Evolutionary conservation across 2,329 filamentous ascomycete genomes (phyloP).

Genomic region (Hortaea sp.): DNA sequence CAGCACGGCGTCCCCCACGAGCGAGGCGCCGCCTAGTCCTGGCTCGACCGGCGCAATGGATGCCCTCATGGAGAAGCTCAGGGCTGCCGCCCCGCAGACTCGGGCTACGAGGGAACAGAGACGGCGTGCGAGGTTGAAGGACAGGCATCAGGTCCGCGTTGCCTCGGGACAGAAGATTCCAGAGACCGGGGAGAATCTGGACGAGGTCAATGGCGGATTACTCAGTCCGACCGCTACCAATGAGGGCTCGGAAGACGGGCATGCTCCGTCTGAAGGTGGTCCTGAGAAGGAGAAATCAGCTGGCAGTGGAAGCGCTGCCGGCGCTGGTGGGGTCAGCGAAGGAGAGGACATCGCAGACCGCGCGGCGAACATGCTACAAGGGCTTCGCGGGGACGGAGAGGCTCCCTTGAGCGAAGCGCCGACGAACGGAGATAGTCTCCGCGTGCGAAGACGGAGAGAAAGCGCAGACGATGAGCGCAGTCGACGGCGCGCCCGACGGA

Average conservation of each 20-base stretch:
- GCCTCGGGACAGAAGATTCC: constrained; percentile 85
- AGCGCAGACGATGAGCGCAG: constrained; percentile 71
- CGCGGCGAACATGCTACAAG: constrained; percentile 73
- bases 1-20: constrained; percentile 30
- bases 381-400: constrained; percentile 56
- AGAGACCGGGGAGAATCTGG: constrained; percentile 39
- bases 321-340: constrained; percentile 30
- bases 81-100: constrained; percentile 82
- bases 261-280: not conserved
- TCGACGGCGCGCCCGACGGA: constrained; percentile 49
- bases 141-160: constrained; percentile 78
- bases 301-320: not conserved
- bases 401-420: constrained; percentile 48
- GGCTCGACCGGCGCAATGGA: constrained; percentile 87
- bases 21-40: constrained; percentile 38
- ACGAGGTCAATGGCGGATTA: constrained; percentile 18
- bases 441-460: constrained; percentile 61
- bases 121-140: constrained; percentile 77
- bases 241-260: constrained; percentile 12
- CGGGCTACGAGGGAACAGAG: constrained; percentile 82
- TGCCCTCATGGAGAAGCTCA: constrained; percentile 83
- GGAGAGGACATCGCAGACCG: constrained; percentile 73
- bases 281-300: not conserved
- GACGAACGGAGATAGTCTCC: constrained; percentile 26
- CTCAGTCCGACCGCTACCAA: constrained; percentile 17